phyloP scores from a whole-genome alignment of 1,284 basidiomycete genomes.

The Fomitopsis pinicola region DNA sequence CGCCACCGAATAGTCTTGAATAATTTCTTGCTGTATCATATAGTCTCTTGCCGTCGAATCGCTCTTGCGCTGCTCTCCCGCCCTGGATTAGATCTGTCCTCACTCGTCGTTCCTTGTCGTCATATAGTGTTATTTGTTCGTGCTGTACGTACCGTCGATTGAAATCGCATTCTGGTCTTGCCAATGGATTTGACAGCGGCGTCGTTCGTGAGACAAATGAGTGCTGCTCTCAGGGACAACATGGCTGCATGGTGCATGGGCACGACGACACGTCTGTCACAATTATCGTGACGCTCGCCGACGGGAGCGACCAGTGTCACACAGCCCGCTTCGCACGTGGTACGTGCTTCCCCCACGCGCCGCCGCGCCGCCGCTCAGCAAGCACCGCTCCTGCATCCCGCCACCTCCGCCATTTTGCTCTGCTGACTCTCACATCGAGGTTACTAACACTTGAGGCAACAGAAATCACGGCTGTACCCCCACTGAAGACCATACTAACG shows the following conservation, averaged over 20 bases:
- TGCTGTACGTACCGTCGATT: not conserved
- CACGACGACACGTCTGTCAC: not conserved
- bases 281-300: not conserved
- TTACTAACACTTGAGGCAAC: not conserved
- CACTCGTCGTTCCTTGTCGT: not conserved
- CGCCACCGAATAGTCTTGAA: not conserved
- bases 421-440: not conserved
- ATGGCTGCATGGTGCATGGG: too few species aligned
- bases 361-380: not conserved
- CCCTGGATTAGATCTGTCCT: not conserved
- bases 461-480: too few species aligned
- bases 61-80: not conserved
- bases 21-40: not conserved
- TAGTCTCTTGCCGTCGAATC: not conserved
- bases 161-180: not conserved
- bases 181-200: too few species aligned
- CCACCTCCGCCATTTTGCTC: not conserved
- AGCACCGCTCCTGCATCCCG: not conserved
- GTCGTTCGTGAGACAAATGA: too few species aligned
- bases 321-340: not conserved
- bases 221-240: too few species aligned
- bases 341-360: not conserved
- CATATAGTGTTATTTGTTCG: not conserved
- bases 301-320: not conserved
- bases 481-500: too few species aligned